Evolutionary conservation across 2,329 filamentous ascomycete species (phyloP).

Genomic region (Ceratocystiopsis minuta): DNA sequence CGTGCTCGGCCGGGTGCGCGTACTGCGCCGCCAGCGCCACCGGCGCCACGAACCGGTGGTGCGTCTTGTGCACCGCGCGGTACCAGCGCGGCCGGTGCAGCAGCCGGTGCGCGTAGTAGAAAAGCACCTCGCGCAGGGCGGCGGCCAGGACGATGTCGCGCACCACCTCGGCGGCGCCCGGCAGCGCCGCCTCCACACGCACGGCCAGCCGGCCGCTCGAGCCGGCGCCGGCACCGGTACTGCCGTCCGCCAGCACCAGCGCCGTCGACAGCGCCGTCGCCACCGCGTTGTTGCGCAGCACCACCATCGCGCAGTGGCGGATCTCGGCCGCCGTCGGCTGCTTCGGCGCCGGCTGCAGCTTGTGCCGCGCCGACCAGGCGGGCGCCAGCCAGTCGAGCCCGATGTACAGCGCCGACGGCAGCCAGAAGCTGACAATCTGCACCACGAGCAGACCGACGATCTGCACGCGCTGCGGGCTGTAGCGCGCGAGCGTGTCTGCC

Average conservation of each 20-base stretch:
- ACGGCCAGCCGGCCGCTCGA: constrained; percentile 15
- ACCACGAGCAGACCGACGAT: constrained; percentile 21
- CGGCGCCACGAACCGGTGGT: constrained; percentile 37
- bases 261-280: constrained; percentile 16
- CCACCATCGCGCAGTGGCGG: constrained; percentile 23
- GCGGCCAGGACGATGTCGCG: constrained; percentile 24
- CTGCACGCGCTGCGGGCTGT: constrained; percentile 17
- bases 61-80: constrained; percentile 32
- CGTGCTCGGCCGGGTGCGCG: constrained; percentile 37
- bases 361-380: constrained; percentile 29
- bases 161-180: constrained; percentile 18
- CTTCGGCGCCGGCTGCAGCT: constrained; percentile 32
- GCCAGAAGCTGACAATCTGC: constrained; percentile 28
- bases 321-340: constrained; percentile 29
- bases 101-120: constrained; percentile 37
- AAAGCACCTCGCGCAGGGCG: constrained; percentile 28
- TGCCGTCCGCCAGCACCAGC: neutral
- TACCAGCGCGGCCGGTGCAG: constrained; percentile 32
- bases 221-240: neutral
- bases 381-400: constrained; percentile 26
- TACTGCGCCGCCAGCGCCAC: constrained; percentile 37
- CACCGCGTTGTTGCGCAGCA: constrained; percentile 28
- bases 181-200: constrained; percentile 20
- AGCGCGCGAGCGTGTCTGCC: constrained; percentile 9
- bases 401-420: constrained; percentile 24